Conservation (phyloP, 2,329 filamentous ascomycete species). For the Penicillium oxalicum region DNA sequence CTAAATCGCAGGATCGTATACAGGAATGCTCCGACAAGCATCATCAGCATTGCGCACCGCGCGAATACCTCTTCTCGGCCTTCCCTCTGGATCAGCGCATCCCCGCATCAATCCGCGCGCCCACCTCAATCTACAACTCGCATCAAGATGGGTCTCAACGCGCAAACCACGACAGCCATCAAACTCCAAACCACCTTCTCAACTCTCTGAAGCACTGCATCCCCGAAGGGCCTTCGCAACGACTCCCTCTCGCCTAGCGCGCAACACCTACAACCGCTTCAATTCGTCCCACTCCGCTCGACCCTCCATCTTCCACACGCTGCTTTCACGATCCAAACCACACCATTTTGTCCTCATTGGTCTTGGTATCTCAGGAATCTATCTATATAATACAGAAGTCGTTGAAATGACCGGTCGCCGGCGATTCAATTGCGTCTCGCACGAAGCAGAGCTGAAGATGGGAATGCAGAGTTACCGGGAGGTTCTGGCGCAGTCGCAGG, state of each 20-base stretch:
- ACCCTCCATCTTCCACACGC: slow-evolving; percentile 10
- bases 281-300: slow-evolving; percentile 1
- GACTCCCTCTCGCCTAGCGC: not conserved
- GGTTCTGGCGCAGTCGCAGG: slow-evolving; percentile 43
- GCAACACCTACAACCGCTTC: slow-evolving; percentile 19
- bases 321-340: slow-evolving; percentile 21
- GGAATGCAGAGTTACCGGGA: slow-evolving; percentile 44
- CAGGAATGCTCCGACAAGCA: not conserved
- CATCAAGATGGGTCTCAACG: slow-evolving; percentile 3
- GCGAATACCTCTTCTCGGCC: not conserved
- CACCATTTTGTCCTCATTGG: slow-evolving; percentile 35
- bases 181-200: not conserved
- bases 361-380: slow-evolving; percentile 42
- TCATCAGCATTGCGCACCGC: slow-evolving; percentile 5
- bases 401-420: slow-evolving; percentile 50
- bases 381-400: slow-evolving; percentile 52
- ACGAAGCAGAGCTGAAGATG: slow-evolving; percentile 39
- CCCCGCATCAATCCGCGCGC: not conserved
- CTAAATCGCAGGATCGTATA: too few relatives aligned
- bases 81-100: slow-evolving; percentile 1
- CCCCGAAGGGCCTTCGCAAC: slow-evolving; percentile 9
- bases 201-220: not conserved
- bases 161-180: not conserved
- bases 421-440: slow-evolving; percentile 53
- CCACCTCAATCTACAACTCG: not conserved